Base-by-base conservation (phyloP, 768 basidiomycete genomes). In the Psilocybe sp. region DNA sequence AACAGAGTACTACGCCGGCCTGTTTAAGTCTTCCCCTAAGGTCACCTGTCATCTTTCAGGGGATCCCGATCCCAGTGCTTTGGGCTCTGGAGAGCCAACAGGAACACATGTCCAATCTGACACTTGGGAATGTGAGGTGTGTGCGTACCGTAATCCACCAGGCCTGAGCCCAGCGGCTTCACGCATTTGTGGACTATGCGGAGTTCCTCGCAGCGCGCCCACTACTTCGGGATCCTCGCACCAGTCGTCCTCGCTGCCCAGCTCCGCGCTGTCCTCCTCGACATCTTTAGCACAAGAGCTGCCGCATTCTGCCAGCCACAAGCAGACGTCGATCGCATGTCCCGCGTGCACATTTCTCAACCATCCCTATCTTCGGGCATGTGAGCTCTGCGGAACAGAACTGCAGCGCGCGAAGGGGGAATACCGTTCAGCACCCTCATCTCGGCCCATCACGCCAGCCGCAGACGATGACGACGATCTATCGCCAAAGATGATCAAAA, bases 281-380 rank as follows among this genome's bases (percentile, higher is more conserved):
- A 64, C 70, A 5, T 64, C 73, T 19, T 54, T 70, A 47, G 63
- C 69, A 39, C 64, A 66, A 15, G 55, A 50, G 32, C 62, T 66
- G 37, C 56, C 55, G 20, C 41, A 39, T 32, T 51, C 59, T 16
- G 50, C 45, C 48, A 48, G 56, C 38, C 47, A 48, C 31, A 55
- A 53, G 52, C 51, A 63, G 14, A 66, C 67, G 2, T 63, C 76
- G 32, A 73, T 88, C 39, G 68, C 87, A 12, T 99, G 96, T 65
- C 79, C 85, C 1, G 84, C 84, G 1, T 99, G 97, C 64, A 98
- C 96, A 1, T 99, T 95, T 64, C 72, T 95, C 11, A 99, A 99
- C 67, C 85, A 89, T 52, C 82, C 82, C 0, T 85, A 80, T 1
- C 72, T 94, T 48, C 66, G 66, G 0, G 64, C 70, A 7, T 98